These are phyloP conservation scores for Phoenix roebelenii DNA, from an alignment of 176 grass and related monocot genomes.

Conservation along the genomic window DNA sequence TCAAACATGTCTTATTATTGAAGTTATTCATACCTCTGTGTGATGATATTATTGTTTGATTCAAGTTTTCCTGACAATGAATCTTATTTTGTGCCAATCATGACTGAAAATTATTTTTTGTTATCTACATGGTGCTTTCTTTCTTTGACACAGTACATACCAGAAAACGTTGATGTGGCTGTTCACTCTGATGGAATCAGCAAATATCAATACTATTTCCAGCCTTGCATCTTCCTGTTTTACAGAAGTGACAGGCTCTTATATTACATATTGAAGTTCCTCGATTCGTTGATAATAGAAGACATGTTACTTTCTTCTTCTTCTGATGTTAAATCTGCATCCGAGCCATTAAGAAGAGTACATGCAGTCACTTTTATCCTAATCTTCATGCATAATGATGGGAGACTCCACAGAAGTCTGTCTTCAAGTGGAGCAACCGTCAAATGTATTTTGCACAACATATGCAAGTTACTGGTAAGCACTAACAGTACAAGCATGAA, in stretches of 20 bases:
- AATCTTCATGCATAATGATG: conserved; percentile 49
- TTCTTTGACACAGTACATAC: conserved; percentile 47
- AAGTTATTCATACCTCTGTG: too few relatives aligned
- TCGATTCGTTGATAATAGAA: conserved; percentile 52
- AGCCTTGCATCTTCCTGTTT: conserved; percentile 60
- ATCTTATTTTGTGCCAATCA: too few relatives aligned
- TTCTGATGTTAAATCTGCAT: conserved; percentile 15
- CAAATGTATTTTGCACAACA: conserved; percentile 43
- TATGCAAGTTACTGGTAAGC: conserved; percentile 48
- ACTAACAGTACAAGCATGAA: conserved; percentile 2
- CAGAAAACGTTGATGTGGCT: conserved; percentile 37
- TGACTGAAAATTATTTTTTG: conserved; percentile 4
- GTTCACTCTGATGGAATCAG: conserved; percentile 41
- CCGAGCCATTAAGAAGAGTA: conserved; percentile 35
- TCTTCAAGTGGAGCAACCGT: conserved; percentile 31
- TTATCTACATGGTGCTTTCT: conserved; percentile 14
- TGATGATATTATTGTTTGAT: too few relatives aligned
- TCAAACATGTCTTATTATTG: too few relatives aligned
- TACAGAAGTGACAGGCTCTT: conserved; percentile 46
- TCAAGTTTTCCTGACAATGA: too few relatives aligned
- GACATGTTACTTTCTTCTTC: neutral
- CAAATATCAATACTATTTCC: conserved; percentile 48
- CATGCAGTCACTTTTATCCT: conserved; percentile 48
- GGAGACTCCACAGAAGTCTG: conserved; percentile 43
- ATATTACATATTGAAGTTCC: conserved; percentile 38